Evolutionary conservation across 1,139 yeast species (phyloP).

Genomic region (Hyphopichia buzzinii): DNA sequence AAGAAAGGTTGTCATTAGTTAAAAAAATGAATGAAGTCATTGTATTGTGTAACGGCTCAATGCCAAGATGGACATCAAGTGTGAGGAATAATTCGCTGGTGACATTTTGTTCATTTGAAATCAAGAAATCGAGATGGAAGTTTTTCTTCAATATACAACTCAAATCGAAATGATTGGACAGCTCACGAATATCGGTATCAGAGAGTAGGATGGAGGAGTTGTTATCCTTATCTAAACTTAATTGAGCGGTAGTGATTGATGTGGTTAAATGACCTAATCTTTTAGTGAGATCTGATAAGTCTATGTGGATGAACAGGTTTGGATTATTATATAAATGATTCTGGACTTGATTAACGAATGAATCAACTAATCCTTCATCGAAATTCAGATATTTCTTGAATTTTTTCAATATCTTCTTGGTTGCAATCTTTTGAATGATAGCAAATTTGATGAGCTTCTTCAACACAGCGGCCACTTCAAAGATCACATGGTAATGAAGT

Average conservation of each 20-base stretch:
- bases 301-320: slow-evolving; percentile 61
- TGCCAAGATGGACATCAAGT: slow-evolving; percentile 34
- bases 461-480: slow-evolving; percentile 55
- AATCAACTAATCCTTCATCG: slow-evolving; percentile 33
- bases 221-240: not conserved
- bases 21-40: slow-evolving; percentile 19
- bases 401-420: slow-evolving; percentile 78
- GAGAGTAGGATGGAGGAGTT: not conserved
- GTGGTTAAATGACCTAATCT: slow-evolving; percentile 49
- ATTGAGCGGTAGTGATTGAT: slow-evolving; percentile 6
- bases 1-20: slow-evolving; percentile 16
- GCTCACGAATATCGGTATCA: not conserved
- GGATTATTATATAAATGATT: slow-evolving; percentile 37
- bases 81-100: slow-evolving; percentile 36
- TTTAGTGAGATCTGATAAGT: slow-evolving; percentile 61
- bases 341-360: slow-evolving; percentile 37
- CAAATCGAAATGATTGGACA: slow-evolving; percentile 27
- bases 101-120: slow-evolving; percentile 36
- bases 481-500: slow-evolving; percentile 31
- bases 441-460: slow-evolving; percentile 74
- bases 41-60: slow-evolving; percentile 14
- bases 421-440: slow-evolving; percentile 77
- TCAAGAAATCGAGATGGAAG: slow-evolving; percentile 32
- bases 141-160: slow-evolving; percentile 34
- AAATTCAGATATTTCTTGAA: slow-evolving; percentile 58